Base-by-base conservation (phyloP, 352 stramenopile genomes). In the Phytophthora rubi region DNA sequence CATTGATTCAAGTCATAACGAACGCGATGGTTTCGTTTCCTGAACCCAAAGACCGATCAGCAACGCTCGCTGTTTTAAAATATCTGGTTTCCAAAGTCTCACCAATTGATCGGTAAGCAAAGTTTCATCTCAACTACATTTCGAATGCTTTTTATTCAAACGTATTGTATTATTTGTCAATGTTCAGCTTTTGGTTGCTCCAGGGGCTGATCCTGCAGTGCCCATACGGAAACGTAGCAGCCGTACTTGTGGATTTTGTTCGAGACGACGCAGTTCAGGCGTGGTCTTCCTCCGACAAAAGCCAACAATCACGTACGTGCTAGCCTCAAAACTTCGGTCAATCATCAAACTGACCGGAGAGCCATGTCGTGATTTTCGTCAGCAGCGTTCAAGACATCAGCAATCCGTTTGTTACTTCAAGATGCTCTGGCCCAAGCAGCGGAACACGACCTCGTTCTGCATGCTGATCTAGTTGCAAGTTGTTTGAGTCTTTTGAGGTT, bases 11-110 rank as follows among this genome's bases (percentile, higher is more conserved):
- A 59, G 76, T 89, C 1, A 71, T 85, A 18, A 89, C 83, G 2
- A 92, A 89, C 21, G 76, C 79, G n/a, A 92, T 94, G 80, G 77
- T 94, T 7, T 87, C 83, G 16, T 85, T 86, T 59, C 66, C 75
- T 18, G 77, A 91, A 3, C 49, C 71, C 13, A 71, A 32, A 0
- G 75, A 90, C 12, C 80, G 83, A 18, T 74, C 80, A 15, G 42
- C 71, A 42, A 62, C 79, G 3, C 70, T 94, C 4, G 23, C 4
- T 4, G 70, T 78, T 1, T 61, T 93, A 9, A 77, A 77, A 37
- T 42, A 61, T 3, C 42, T 94, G 2, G 45, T 90, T 9, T 81
- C 28, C 45, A 81, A 68, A 44, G 62, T 91, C 4, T 60, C 60
- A 12, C 8, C 76, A 0, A 42, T 75, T 47, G 60, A 88, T 30